phyloP scores from a whole-genome alignment of 305 asterid species.

The Lippia alba region DNA sequence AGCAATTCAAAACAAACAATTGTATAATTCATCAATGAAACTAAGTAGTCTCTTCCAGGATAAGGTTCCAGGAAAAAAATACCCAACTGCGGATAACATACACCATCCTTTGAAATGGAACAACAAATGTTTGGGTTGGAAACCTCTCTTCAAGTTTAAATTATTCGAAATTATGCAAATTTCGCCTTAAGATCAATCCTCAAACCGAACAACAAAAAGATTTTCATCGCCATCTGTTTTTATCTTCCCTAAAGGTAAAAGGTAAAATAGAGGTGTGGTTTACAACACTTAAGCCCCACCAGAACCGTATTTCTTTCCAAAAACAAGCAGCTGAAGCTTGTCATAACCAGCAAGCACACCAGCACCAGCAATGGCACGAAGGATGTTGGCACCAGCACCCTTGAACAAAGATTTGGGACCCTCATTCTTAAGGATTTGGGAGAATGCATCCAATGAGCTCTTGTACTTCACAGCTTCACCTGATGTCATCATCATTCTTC shows the following conservation, averaged over 20 bases:
- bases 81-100: too few species aligned
- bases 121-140: slow-evolving; percentile 25
- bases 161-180: slow-evolving; percentile 29
- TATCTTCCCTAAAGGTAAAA: slow-evolving; percentile 13
- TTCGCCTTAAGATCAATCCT: slow-evolving; percentile 32
- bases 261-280: slow-evolving; percentile 7
- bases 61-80: slow-evolving; percentile 5
- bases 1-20: slow-evolving; percentile 15
- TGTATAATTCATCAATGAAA: slow-evolving; percentile 2
- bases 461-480: slow-evolving; percentile 97
- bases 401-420: slow-evolving; percentile 84
- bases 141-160: slow-evolving; percentile 20
- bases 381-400: slow-evolving; percentile 95
- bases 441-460: slow-evolving; percentile 82
- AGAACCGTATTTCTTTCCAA: slow-evolving; percentile 89
- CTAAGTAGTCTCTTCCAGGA: slow-evolving; percentile 15
- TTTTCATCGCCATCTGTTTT: slow-evolving; percentile 71
- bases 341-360: slow-evolving; percentile 92
- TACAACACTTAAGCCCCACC: slow-evolving; percentile 64
- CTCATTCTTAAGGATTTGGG: slow-evolving; percentile 88
- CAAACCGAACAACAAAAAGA: slow-evolving; percentile 39
- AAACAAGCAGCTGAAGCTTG: slow-evolving; percentile 83
- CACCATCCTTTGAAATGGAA: slow-evolving; percentile 23
- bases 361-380: slow-evolving; percentile 91
- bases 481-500: slow-evolving; percentile 99